These are phyloP conservation scores for Acanthochlamys bracteata DNA, from an alignment of 106 monocot genomes.

Conservation along the genomic window DNA sequence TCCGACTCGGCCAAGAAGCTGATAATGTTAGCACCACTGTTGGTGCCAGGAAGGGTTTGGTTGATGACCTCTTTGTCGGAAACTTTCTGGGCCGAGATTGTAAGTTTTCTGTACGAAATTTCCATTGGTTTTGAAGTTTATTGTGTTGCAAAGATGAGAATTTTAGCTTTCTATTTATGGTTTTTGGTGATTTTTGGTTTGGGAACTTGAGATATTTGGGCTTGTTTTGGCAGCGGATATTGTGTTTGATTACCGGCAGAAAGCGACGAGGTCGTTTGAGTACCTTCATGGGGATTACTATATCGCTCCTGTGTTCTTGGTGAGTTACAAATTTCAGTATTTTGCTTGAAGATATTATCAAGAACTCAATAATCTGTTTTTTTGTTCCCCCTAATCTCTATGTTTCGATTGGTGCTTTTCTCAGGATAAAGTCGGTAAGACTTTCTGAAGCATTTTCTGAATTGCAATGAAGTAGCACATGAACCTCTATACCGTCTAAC, in stretches of 20 bases:
- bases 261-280: conserved; percentile 85
- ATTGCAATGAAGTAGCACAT: conserved; percentile 20
- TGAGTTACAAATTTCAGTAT: conserved; percentile 18
- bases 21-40: conserved; percentile 85
- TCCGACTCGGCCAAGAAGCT: conserved; percentile 67
- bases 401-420: conserved; percentile 8
- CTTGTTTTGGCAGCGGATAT: conserved; percentile 73
- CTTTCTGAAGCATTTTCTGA: conserved; percentile 19
- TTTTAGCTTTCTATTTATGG: background rate
- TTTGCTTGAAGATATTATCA: background rate
- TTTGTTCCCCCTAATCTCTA: no score
- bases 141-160: background rate
- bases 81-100: conserved; percentile 83
- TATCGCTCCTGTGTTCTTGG: conserved; percentile 77
- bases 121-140: background rate
- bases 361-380: no score
- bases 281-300: conserved; percentile 87
- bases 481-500: no score
- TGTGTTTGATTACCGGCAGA: conserved; percentile 92
- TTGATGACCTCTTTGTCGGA: conserved; percentile 83
- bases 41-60: conserved; percentile 59
- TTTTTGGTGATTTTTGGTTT: background rate
- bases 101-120: conserved; percentile 2
- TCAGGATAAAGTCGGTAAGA: conserved; percentile 96
- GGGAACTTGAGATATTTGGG: no score